A percentile compares a stretch with the other conserved stretches of the same genome.
Evolutionary conservation across 2,329 filamentous ascomycete species (phyloP).

Genomic region (Ophiocordyceps robertsii): DNA sequence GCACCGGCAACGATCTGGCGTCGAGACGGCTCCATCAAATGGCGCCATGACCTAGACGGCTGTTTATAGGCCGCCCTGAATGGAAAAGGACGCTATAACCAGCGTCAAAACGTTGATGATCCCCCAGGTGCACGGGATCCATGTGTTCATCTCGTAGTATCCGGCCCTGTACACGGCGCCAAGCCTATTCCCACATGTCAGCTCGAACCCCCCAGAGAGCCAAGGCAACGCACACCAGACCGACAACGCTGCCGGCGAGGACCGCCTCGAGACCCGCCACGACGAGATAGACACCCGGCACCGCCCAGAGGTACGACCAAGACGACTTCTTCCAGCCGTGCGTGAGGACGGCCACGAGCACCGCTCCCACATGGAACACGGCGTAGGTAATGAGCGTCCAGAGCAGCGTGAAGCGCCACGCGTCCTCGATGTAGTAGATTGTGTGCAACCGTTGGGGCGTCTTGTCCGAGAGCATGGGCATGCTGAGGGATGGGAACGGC

Average conservation of each 20-base stretch:
- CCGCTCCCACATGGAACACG: constrained; percentile 59
- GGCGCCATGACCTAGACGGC: constrained; percentile 1
- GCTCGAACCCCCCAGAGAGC: constrained; percentile 1
- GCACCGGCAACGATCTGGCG: too few species aligned
- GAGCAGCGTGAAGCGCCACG: constrained; percentile 75
- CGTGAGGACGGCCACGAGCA: constrained; percentile 57
- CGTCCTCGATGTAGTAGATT: constrained; percentile 62
- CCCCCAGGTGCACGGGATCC: constrained; percentile 84
- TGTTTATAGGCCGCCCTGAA: constrained; percentile 67
- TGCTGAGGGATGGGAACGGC: constrained; percentile 70
- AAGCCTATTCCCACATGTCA: constrained; percentile 35
- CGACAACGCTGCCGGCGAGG: constrained; percentile 69
- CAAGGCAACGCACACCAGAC: constrained; percentile 45
- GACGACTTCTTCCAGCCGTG: constrained; percentile 46
- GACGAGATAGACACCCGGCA: constrained; percentile 56
- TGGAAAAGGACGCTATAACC: constrained; percentile 81
- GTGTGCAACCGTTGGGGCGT: constrained; percentile 32
- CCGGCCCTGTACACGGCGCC: constrained; percentile 71
- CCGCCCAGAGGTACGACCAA: constrained; percentile 54
- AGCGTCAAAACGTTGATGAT: constrained; percentile 72
- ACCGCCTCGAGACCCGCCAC: constrained; percentile 65
- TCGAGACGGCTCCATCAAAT: neutral
- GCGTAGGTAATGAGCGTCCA: constrained; percentile 78
- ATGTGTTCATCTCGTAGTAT: constrained; percentile 84
- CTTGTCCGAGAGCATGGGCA: constrained; percentile 40